These are phyloP conservation scores for Zizania latifolia DNA, from an alignment of 176 grass and related monocot species.

Conservation along the genomic window DNA sequence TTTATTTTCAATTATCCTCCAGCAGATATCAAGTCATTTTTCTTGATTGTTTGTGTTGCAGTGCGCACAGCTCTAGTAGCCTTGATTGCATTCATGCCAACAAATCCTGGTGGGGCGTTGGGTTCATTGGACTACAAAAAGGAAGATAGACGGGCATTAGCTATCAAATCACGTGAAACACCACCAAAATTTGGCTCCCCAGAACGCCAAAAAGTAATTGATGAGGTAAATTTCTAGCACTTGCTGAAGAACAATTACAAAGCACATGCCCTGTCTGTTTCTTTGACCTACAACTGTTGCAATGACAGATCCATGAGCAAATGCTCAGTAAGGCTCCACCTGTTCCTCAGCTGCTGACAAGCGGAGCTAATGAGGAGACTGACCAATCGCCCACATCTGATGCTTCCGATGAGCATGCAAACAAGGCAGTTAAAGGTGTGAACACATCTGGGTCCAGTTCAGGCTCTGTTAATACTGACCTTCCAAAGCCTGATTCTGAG, in stretches of 20 bases:
- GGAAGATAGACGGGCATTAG: constrained; percentile 67
- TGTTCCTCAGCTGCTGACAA: constrained; percentile 44
- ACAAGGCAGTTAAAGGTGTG: constrained; percentile 22
- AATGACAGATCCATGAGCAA: constrained; percentile 73
- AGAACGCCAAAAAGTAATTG: constrained; percentile 89
- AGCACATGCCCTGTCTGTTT: not conserved
- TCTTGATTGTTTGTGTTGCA: constrained; percentile 24
- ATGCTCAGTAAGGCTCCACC: constrained; percentile 81
- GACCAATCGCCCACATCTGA: constrained; percentile 15
- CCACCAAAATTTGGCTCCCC: constrained; percentile 72
- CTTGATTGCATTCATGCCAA: constrained; percentile 95
- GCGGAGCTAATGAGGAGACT: constrained; percentile 17
- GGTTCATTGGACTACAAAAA: constrained; percentile 93
- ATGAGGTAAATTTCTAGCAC: constrained; percentile 48
- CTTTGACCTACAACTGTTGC: constrained; percentile 26
- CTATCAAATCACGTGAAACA: constrained; percentile 74
- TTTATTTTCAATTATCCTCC: not conserved
- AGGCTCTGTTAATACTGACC: constrained; percentile 8
- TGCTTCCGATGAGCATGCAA: constrained; percentile 7
- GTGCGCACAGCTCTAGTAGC: constrained; percentile 94
- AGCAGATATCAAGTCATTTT: not conserved
- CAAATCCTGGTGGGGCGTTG: constrained; percentile 86
- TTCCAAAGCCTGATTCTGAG: constrained; percentile 41
- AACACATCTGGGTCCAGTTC: constrained; percentile 28
- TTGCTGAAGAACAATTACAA: not conserved